Base-by-base conservation (phyloP, 176 grass and related monocot species). In the Rhynchospora breviuscula region DNA sequence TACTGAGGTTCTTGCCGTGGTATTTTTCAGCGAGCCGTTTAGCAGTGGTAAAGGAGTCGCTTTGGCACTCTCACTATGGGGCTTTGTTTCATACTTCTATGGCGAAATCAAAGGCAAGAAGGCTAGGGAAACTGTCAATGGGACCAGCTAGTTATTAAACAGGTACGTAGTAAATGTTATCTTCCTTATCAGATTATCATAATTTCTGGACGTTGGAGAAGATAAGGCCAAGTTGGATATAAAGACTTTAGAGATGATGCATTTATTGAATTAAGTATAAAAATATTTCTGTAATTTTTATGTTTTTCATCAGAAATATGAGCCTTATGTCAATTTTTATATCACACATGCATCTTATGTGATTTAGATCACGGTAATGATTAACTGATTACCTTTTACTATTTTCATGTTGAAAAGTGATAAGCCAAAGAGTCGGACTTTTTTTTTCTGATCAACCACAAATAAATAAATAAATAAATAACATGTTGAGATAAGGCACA, bases 21-120 rank as follows among this genome's bases (percentile, higher is more conserved):
- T 88, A 10, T 83, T 97, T 81, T 94, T 94, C 59, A 33, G 83
- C 4, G 95, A 97, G 89, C 71, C 87, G 1, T 97, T 97, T 89
- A 94, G 45, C 17, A 59, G 85, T 10, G 85, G 84, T 17, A 97
- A 97, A 59, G 95, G 95, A 40, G 73, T 94, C 0, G 90, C 95
- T 17, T 87, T 97, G 18, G 92, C 5, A 0, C 90, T 97, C 35
- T 88, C 95, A 2, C 85, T 97, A 0, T 97, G 92, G 95, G 95
- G 92, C 13, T 91, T 94, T 49, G 74, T 84, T 65, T 94, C 95
- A 18, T 98, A 98, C 81, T 87, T 91, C 61, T 97, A 97, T 9
- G 95, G 95, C 11, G 95, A 97, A 85, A 9, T 89, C 60, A 85
- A 84, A 31, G 52, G 87, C 22, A 84, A 85, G 48, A 84, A 76